Conservation (phyloP, 805 yeast genomes). For the Dipodascus albidus region DNA sequence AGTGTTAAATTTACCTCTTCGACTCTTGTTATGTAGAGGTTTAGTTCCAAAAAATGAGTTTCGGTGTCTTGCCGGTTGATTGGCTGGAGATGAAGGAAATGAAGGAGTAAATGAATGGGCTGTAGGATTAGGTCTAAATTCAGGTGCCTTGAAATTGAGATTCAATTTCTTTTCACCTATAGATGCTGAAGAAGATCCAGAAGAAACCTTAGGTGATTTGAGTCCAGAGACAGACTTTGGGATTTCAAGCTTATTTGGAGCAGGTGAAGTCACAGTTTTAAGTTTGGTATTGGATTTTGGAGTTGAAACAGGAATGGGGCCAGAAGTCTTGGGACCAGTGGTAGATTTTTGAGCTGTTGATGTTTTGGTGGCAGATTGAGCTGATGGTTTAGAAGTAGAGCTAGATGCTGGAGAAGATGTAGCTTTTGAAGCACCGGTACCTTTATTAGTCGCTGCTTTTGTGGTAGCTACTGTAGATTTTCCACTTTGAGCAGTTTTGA, state of each 20-base stretch:
- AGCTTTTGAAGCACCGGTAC: slow-evolving; percentile 4
- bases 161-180: slow-evolving; percentile 39
- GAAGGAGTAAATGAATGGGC: slow-evolving; percentile 42
- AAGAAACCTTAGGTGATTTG: slow-evolving; percentile 5
- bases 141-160: slow-evolving; percentile 45
- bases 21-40: slow-evolving; percentile 22
- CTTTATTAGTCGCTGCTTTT: slow-evolving; percentile 11
- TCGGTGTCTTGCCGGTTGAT: slow-evolving; percentile 7
- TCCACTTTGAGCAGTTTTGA: slow-evolving; percentile 11
- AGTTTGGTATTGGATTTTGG: neutral
- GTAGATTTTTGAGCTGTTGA: neutral
- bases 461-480: slow-evolving; percentile 9
- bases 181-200: slow-evolving; percentile 7
- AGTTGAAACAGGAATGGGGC: neutral
- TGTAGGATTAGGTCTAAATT: slow-evolving; percentile 59
- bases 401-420: slow-evolving; percentile 16
- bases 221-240: neutral
- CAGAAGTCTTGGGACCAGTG: neutral
- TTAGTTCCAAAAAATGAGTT: slow-evolving; percentile 30
- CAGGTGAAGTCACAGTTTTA: neutral
- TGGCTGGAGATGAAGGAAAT: slow-evolving; percentile 17
- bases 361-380: slow-evolving; percentile 4
- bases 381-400: slow-evolving; percentile 2
- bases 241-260: neutral
- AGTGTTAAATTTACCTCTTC: slow-evolving; percentile 37